Percentiles rank a stretch among this genome's conserved stretches.
phyloP scores from a whole-genome alignment of 2,329 filamentous ascomycete species.

The Fusarium mangiferae region DNA sequence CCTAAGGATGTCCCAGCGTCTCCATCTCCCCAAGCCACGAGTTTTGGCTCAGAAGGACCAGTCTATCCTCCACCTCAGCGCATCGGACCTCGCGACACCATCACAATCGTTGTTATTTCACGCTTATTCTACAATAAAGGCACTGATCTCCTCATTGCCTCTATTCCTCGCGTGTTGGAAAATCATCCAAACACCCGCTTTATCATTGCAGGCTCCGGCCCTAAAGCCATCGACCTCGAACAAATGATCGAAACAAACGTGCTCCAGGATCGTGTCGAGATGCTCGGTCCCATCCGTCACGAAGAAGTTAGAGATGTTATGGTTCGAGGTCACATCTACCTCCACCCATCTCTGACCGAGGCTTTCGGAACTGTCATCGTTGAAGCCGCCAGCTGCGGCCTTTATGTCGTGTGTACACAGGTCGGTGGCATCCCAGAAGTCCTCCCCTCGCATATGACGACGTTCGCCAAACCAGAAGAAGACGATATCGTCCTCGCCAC shows the following conservation, averaged over 20 bases:
- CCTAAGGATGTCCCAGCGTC: constrained; percentile 62
- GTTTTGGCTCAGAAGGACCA: constrained; percentile 52
- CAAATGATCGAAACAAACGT: constrained; percentile 98
- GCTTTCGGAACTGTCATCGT: constrained; percentile 98
- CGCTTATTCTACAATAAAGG: constrained; percentile 99
- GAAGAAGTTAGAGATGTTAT: constrained; percentile 98
- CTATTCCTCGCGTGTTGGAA: constrained; percentile 90
- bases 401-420: constrained; percentile 96
- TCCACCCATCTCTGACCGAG: constrained; percentile 94
- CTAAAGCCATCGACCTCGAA: constrained; percentile 96
- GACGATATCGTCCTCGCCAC: constrained; percentile 93
- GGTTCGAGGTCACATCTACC: constrained; percentile 95
- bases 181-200: constrained; percentile 94
- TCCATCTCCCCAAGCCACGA: constrained; percentile 42
- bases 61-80: constrained; percentile 66
- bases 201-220: constrained; percentile 94
- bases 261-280: constrained; percentile 90
- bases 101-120: constrained; percentile 97
- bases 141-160: constrained; percentile 94
- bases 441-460: constrained; percentile 94
- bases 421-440: constrained; percentile 98
- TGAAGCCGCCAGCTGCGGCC: constrained; percentile 92
- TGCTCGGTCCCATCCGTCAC: constrained; percentile 91
- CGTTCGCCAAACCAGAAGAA: constrained; percentile 96
- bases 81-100: constrained; percentile 83